Conservation (phyloP, 768 basidiomycete genomes). For the Lactarius trivialis region DNA sequence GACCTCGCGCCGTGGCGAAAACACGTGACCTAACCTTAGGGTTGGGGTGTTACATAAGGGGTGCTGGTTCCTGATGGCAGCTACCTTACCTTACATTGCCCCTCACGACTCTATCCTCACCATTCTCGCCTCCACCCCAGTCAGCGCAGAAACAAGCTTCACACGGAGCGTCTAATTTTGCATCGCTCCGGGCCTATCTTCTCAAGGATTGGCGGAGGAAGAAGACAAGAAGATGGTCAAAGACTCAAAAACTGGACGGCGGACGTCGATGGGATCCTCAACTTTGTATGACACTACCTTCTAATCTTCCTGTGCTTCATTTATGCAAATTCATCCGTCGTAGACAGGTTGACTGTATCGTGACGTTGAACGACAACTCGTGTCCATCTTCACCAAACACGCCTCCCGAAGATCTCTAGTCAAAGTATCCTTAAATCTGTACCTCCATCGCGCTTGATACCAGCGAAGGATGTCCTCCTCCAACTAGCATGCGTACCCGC, state of each 20-base stretch:
- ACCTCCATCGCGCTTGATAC: constrained; percentile 71
- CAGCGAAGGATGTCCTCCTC: constrained; percentile 86
- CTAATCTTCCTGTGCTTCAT: background rate
- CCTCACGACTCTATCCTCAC: too few species aligned
- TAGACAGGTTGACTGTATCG: background rate
- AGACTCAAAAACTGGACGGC: background rate
- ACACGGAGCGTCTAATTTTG: background rate
- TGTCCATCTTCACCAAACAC: constrained; percentile 64
- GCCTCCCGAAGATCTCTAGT: constrained; percentile 83
- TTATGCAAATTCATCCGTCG: background rate
- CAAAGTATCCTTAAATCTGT: constrained; percentile 86
- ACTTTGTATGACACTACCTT: background rate
- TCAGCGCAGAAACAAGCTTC: background rate
- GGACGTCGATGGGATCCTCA: background rate
- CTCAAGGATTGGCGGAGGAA: background rate
- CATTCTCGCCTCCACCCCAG: background rate
- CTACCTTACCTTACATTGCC: too few species aligned
- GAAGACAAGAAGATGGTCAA: background rate
- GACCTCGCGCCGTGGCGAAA: too few species aligned
- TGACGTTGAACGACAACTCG: constrained; percentile 30
- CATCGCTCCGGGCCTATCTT: background rate
- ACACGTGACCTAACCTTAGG: too few species aligned
- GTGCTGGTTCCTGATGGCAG: too few species aligned
- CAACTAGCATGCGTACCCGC: constrained; percentile 71
- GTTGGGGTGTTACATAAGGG: too few species aligned